Conservation (phyloP, 306 rosid genomes). For the Cicer arietinum region DNA sequence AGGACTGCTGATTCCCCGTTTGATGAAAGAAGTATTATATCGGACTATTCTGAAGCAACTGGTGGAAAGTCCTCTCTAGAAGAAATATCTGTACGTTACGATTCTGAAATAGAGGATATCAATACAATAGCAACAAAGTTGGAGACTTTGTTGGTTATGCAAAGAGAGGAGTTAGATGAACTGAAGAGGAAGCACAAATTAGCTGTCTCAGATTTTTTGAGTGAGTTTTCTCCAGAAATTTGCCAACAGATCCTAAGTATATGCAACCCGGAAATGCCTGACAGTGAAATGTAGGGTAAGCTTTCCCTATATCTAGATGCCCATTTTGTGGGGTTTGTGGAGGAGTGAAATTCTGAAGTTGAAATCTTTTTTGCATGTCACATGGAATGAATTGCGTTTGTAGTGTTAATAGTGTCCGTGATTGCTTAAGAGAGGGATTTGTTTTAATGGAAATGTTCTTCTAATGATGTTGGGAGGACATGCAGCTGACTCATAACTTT, state of each 20-base stretch:
- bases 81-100: constrained; percentile 33
- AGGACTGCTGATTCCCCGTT: constrained; percentile 38
- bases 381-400: constrained; percentile 29
- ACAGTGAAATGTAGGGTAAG: constrained; percentile 39
- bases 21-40: constrained; percentile 38
- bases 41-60: constrained; percentile 37
- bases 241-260: constrained; percentile 55
- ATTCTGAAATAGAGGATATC: constrained; percentile 47
- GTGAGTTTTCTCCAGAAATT: constrained; percentile 58
- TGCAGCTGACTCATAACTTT: constrained; percentile 29
- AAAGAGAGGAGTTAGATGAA: constrained; percentile 65
- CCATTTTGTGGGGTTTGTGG: constrained; percentile 28
- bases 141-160: constrained; percentile 57
- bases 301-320: constrained; percentile 12
- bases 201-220: constrained; percentile 58
- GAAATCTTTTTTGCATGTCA: constrained; percentile 22
- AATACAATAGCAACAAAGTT: constrained; percentile 50
- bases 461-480: constrained; percentile 32
- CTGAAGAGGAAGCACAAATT: constrained; percentile 70
- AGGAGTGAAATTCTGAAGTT: constrained; percentile 35
- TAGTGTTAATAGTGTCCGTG: constrained; percentile 20
- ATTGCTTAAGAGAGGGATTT: constrained; percentile 33
- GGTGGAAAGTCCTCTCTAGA: constrained; percentile 41
- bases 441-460: constrained; percentile 25
- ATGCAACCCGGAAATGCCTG: constrained; percentile 54